Conservation (phyloP, 2,329 filamentous ascomycete species). For the Basipetospora chlamydospora region DNA sequence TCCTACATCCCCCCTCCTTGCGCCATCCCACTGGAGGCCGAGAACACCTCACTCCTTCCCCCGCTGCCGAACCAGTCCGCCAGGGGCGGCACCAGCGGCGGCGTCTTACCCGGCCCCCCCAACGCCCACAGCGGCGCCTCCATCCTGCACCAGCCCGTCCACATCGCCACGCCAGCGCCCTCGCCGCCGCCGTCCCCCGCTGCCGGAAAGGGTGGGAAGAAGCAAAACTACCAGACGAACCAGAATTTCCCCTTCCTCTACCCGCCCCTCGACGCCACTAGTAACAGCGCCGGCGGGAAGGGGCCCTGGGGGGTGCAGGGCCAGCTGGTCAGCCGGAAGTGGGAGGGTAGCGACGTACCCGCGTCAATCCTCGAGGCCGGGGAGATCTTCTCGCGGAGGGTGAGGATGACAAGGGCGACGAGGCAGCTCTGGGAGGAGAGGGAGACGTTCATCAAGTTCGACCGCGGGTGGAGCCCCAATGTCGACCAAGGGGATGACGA, state of each 20-base stretch:
- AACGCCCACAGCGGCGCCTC: constrained; percentile 49
- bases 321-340: constrained; percentile 63
- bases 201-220: constrained; percentile 88
- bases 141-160: constrained; percentile 88
- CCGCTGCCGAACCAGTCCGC: constrained; percentile 64
- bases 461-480: constrained; percentile 67
- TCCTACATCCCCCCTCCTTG: constrained; percentile 84
- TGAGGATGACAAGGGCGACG: constrained; percentile 82
- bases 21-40: constrained; percentile 70
- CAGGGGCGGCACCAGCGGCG: constrained; percentile 43
- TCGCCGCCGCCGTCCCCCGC: constrained; percentile 85
- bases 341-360: constrained; percentile 90
- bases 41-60: constrained; percentile 82
- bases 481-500: constrained; percentile 18
- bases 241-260: constrained; percentile 98
- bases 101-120: constrained; percentile 43
- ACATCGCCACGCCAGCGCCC: constrained; percentile 95
- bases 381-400: constrained; percentile 75
- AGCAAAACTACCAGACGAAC: constrained; percentile 98
- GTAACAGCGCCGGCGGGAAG: constrained; percentile 83
- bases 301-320: constrained; percentile 71
- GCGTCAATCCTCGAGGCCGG: constrained; percentile 91
- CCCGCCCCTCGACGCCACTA: constrained; percentile 75
- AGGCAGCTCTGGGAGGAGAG: constrained; percentile 91
- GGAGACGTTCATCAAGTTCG: constrained; percentile 80